Base-by-base conservation (phyloP, 495 filamentous ascomycete genomes). In the Lepraria neglecta region DNA sequence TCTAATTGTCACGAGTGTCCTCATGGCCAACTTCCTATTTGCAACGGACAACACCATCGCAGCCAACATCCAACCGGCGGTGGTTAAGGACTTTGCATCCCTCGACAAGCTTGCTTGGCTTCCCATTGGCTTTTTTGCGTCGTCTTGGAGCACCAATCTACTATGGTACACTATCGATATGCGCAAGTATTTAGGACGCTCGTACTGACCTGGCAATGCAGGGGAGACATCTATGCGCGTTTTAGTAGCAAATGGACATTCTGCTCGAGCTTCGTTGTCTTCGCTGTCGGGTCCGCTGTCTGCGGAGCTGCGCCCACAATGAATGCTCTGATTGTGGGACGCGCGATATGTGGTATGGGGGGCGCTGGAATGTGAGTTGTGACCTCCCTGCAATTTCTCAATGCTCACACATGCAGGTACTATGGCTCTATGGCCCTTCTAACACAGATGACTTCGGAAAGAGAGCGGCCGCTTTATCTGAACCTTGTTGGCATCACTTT, bases 161-260 rank as follows among this genome's bases (percentile, higher is more conserved):
- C 11, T 38, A 7, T 38, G 5, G 31, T 38, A 6, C 1, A 11
- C 5, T 6, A 38, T 7, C 33, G 2, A 6, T 38, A 1, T 11
- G 4, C 4, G 11, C 11, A 38, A 6, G 1, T 6, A 38, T 6
- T 2, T 7, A 7, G 33, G 6, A 38, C 2, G 33, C 33, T 9
- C 9, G 5, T 38, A 11, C 11, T 38, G 4, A 38, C 33, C 33
- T 1, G 6, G 5, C 1, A 35, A 7, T 38, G 2, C 33, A 60
- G 57, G 46, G 74, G 75, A 2, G 76, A 77, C 52, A 57, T 76
- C 0, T 84, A 77, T 65, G 69, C 72, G 3, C 64, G 72, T 14
- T 84, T 82, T 68, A 74, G 80, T 51, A 71, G 69, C 19, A 84
- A 84, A 66, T 79, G 73, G 72, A 59, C 80, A 0, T 84, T 74